Evolutionary conservation across 352 stramenopile species (phyloP).

Genomic region (Proteromonas lacertae): DNA sequence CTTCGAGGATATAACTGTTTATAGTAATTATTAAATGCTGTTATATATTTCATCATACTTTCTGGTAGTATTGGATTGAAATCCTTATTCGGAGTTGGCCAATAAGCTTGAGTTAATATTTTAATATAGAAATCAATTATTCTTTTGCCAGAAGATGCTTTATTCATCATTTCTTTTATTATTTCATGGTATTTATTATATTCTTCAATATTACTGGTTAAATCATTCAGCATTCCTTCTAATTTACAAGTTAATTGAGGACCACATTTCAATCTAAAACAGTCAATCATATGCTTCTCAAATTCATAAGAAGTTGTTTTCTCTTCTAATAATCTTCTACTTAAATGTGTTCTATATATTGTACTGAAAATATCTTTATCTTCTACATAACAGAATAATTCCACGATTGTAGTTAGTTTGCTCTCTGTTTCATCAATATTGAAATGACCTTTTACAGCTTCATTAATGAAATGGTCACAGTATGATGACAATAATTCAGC

Average conservation of each 20-base stretch:
- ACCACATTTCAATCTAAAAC: slow-evolving; percentile 89
- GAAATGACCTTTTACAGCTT: slow-evolving; percentile 67
- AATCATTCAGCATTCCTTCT: slow-evolving; percentile 97
- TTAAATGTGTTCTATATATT: slow-evolving; percentile 76
- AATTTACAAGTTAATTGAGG: slow-evolving; percentile 95
- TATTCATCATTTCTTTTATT: too few species aligned
- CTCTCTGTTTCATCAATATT: slow-evolving; percentile 78
- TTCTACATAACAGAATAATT: slow-evolving; percentile 91
- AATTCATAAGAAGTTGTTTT: slow-evolving; percentile 81
- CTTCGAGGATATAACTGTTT: too few species aligned
- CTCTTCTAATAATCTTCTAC: slow-evolving; percentile 86
- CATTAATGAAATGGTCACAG: slow-evolving; percentile 93
- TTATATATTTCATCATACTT: too few species aligned
- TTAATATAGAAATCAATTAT: too few species aligned
- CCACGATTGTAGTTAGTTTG: slow-evolving; percentile 80
- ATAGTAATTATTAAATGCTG: too few species aligned
- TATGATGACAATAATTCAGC: slow-evolving; percentile 97
- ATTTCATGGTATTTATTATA: too few species aligned
- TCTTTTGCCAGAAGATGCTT: too few species aligned
- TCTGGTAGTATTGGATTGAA: too few species aligned
- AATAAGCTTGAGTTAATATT: too few species aligned
- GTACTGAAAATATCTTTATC: slow-evolving; percentile 98
- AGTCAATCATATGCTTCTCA: slow-evolving; percentile 94
- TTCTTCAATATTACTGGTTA: too few species aligned
- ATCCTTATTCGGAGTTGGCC: too few species aligned